A percentile compares a stretch with the other conserved stretches of the same genome.
phyloP scores from a whole-genome alignment of 768 basidiomycete species.

The Pisolithus orientalis region DNA sequence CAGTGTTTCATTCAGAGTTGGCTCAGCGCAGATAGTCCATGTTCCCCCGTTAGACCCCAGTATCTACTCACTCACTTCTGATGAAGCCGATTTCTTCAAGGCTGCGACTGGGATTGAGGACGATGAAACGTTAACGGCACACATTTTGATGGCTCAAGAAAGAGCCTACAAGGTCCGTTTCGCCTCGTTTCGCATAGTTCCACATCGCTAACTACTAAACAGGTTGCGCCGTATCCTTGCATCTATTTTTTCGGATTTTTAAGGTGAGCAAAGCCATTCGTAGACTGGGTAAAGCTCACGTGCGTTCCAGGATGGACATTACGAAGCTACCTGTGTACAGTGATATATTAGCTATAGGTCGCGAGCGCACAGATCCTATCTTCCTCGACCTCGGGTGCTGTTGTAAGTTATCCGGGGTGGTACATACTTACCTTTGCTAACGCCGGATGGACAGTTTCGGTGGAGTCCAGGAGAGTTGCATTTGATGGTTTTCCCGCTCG shows the following conservation, averaged over 20 bases:
- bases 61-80: neutral
- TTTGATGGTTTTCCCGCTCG: conserved; percentile 32
- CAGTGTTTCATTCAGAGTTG: neutral
- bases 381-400: conserved; percentile 39
- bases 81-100: too few species aligned
- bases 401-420: conserved; percentile 17
- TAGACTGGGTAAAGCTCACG: neutral
- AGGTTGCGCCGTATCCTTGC: neutral
- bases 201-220: neutral
- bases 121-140: neutral
- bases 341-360: conserved; percentile 17
- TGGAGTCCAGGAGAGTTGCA: conserved; percentile 30
- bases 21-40: neutral
- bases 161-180: neutral
- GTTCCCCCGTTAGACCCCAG: neutral
- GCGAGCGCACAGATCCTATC: conserved; percentile 28
- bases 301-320: neutral
- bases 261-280: neutral
- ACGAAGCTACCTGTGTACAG: neutral
- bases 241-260: neutral
- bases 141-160: neutral
- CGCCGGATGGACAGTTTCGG: conserved; percentile 1
- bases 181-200: neutral
- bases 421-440: neutral
- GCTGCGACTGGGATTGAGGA: neutral